Percentiles rank a stretch among this genome's conserved stretches.
Evolutionary conservation across 768 basidiomycete species (phyloP).

Genomic region (Cubamyces sp.): DNA sequence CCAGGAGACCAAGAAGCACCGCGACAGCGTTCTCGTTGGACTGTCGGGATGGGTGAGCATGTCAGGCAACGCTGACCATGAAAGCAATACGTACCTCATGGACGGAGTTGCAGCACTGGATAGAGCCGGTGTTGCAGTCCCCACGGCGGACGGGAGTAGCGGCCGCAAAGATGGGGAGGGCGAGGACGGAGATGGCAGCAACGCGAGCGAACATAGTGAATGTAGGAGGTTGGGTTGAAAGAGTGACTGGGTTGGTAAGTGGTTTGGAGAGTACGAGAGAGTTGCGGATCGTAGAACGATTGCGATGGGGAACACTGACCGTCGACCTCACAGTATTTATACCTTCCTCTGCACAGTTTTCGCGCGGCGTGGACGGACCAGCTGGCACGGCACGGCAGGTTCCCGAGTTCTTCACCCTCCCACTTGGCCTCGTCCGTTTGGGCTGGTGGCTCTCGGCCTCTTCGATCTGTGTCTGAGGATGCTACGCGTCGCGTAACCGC

Average conservation of each 20-base stretch:
- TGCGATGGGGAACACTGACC: slow-evolving; percentile 10
- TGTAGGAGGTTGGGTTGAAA: slow-evolving; percentile 15
- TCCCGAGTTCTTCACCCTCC: background rate
- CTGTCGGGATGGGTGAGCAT: background rate
- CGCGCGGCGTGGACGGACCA: background rate
- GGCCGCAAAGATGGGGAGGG: slow-evolving; percentile 21
- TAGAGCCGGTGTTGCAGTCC: slow-evolving; percentile 22
- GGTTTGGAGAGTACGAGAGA: slow-evolving; percentile 4
- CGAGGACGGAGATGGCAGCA: slow-evolving; percentile 21
- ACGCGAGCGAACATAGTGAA: slow-evolving; percentile 25
- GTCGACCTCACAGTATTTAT: slow-evolving; percentile 7
- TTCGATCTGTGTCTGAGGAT: background rate
- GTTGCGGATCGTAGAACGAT: slow-evolving; percentile 12
- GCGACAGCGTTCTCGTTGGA: slow-evolving; percentile 13
- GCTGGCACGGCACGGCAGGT: background rate
- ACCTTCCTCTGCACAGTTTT: background rate
- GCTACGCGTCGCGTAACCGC: slow-evolving; percentile 13
- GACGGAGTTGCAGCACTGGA: slow-evolving; percentile 26
- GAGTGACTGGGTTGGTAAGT: slow-evolving; percentile 23
- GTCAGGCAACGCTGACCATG: background rate
- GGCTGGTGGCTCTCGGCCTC: slow-evolving; percentile 6
- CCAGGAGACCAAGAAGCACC: slow-evolving; percentile 29
- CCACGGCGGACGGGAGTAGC: slow-evolving; percentile 21
- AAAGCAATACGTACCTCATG: background rate
- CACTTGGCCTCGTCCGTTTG: background rate